Evolutionary conservation across 1,284 basidiomycete species (phyloP), one percentile per base, ranked within the genome.

Genomic region (Abortiporus biennis): DNA sequence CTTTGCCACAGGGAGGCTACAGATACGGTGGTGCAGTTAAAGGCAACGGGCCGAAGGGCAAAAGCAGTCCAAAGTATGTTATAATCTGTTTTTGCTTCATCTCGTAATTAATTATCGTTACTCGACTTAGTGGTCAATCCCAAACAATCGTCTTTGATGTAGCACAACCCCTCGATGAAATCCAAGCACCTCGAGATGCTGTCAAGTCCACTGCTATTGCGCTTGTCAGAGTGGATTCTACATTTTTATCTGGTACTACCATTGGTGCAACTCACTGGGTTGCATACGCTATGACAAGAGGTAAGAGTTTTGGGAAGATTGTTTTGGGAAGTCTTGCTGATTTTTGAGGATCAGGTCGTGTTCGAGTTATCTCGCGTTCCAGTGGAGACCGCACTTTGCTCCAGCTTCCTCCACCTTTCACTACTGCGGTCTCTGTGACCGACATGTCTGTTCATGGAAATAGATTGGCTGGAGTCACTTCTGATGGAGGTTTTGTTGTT

Each of bases 241-340:
- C 83, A 19, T 90, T 89, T 65, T 64, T 87, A 40, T 83, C 83
- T 40, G 87, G 87, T 6, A 82, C 83, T 9, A 91, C 87, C 22
- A 90, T 91, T 43, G 87, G 86, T 8, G 86, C 85, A 8, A 88
- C 85, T 4, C 82, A 86, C 54, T 90, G 86, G 84, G 87, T 91
- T 46, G 86, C 87, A 11, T 91, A 91, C 55, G 86, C 85, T 16
- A 90, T 91, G 88, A 89, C 83, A n/a, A 80, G 82, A 64, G 85
- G 83, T 77, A 44, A 2, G 58, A 52, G 16, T 22, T 36, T 17
- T 32, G 21, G 32, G n/a, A 4, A 19, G 21, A 16, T 19, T 43
- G 23, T 22, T 25, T 25, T 24, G 44, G 13, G 33, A 20, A 22
- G 11, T 22, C 42, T 21, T 31, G 33, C 16, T 25, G 3, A 44